Evolutionary conservation across 345 rosid genomes (phyloP).

Genomic region (Brassica napus): DNA sequence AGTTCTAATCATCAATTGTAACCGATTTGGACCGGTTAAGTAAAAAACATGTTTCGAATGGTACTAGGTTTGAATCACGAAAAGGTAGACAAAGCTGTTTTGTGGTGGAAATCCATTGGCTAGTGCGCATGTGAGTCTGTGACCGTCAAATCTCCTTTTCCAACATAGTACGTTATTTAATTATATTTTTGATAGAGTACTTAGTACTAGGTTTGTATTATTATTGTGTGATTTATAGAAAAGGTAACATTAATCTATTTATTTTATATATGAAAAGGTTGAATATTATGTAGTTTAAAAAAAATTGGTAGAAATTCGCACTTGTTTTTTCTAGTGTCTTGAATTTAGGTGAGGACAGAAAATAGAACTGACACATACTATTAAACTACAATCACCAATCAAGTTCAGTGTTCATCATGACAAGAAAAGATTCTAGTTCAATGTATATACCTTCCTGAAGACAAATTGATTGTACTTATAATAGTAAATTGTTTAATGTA

Average conservation of each 20-base stretch:
- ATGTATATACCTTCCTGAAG: not conserved
- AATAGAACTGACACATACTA: not conserved
- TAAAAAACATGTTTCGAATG: not conserved
- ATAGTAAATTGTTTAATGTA: not conserved
- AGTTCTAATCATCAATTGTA: not conserved
- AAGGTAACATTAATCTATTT: no score
- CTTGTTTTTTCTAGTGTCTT: not conserved
- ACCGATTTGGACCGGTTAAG: not conserved
- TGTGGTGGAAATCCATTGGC: not conserved
- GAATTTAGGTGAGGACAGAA: not conserved
- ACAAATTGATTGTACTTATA: not conserved
- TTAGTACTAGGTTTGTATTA: not conserved
- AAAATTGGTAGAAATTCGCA: not conserved
- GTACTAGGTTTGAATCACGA: constrained; percentile 10
- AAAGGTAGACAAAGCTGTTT: not conserved
- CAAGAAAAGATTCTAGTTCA: not conserved
- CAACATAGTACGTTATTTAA: not conserved
- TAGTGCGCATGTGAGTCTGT: not conserved
- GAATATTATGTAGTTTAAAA: not conserved
- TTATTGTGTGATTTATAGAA: not conserved
- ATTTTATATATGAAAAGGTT: no score
- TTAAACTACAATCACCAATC: not conserved
- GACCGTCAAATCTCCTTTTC: not conserved
- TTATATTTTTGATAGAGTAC: not conserved
- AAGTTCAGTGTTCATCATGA: not conserved